Evolutionary conservation across 192 early-diverging fungal genomes (phyloP), one percentile per base, ranked within the genome.

Genomic region (Linnemannia zychae): DNA sequence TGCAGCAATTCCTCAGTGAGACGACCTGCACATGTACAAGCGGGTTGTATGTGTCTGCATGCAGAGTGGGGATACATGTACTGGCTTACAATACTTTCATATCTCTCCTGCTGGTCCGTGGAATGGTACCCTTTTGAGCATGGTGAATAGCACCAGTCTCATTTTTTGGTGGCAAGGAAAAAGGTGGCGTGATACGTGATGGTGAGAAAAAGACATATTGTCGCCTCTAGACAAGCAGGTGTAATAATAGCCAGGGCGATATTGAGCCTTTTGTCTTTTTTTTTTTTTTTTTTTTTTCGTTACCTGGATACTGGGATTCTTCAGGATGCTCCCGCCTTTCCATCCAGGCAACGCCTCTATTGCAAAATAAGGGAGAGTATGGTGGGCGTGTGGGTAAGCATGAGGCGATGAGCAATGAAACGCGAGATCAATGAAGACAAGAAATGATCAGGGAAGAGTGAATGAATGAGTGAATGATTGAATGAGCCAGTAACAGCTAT

Each of bases 261-360:
- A 48, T 13, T n/a, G 13, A 46, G 60, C 36, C 37, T 20, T 13
- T n/a, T 17, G 36, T 40, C 40, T 16, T 76, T 16, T 3, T 33
- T 4, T 4, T 15, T n/a, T 16, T 37, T 1, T 44, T 60, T 65
- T 17, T 15, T 16, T 11, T 16, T 9, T 37, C 73, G 76, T 57
- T 86, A 93, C 92, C 57, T 81, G 81, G 22, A 93, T 78, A 47
- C 44, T 80, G 44, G 91, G 91, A 7, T 89, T 89, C 22, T 86
- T 69, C 20, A 93, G 71, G 33, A 92, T 85, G 34, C 63, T 79
- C 12, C 91, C 92, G 44, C 70, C 75, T 37, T 88, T 88, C 92
- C 92, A 92, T 13, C 84, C 81, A 1, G 90, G 88, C 53, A 84
- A 37, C 31, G 89, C 88, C 70, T 84, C 91, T 92, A 79, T 67